Percentiles rank a stretch among this genome's conserved stretches.
Conservation (phyloP, 2,329 filamentous ascomycete genomes). For the Geosmithia flava region DNA sequence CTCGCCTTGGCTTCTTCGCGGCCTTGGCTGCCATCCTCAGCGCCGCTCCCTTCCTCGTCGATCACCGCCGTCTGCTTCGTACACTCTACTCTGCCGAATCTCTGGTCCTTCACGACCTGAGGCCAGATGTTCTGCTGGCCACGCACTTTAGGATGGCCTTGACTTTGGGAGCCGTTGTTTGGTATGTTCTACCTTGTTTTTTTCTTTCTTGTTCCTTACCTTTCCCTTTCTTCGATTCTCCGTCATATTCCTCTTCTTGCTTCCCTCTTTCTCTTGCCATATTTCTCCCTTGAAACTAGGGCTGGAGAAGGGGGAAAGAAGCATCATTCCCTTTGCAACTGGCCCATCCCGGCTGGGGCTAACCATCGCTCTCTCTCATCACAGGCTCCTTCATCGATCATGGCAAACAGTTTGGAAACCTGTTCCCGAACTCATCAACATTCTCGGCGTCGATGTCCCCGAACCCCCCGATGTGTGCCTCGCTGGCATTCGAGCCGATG, state of each 20-base stretch:
- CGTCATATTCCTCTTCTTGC: not conserved
- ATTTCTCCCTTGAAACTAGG: too few species aligned
- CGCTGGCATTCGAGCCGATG: constrained; percentile 76
- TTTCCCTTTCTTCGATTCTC: not conserved
- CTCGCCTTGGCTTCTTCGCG: constrained; percentile 9
- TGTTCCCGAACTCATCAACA: constrained; percentile 78
- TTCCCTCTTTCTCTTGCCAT: not conserved
- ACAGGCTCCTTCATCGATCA: constrained; percentile 72
- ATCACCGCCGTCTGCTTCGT: constrained; percentile 15
- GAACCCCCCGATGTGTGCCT: constrained; percentile 81
- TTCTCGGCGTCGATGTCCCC: constrained; percentile 89
- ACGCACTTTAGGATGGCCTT: constrained; percentile 43
- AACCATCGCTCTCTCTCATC: not conserved
- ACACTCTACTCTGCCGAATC: constrained; percentile 13
- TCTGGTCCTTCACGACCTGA: constrained; percentile 24
- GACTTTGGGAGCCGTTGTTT: constrained; percentile 37
- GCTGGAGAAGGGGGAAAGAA: too few species aligned
- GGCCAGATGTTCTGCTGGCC: constrained; percentile 31
- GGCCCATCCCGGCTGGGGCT: not conserved
- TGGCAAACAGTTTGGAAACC: constrained; percentile 85
- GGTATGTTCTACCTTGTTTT: constrained; percentile 23
- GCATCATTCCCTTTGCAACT: not conserved
- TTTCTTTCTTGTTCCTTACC: constrained; percentile 7
- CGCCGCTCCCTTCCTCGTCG: constrained; percentile 18
- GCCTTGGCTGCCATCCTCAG: constrained; percentile 17